A percentile compares a stretch with the other conserved stretches of the same genome.
Conservation (phyloP, 1,139 yeast species). For the Yamadazyma sp. region DNA sequence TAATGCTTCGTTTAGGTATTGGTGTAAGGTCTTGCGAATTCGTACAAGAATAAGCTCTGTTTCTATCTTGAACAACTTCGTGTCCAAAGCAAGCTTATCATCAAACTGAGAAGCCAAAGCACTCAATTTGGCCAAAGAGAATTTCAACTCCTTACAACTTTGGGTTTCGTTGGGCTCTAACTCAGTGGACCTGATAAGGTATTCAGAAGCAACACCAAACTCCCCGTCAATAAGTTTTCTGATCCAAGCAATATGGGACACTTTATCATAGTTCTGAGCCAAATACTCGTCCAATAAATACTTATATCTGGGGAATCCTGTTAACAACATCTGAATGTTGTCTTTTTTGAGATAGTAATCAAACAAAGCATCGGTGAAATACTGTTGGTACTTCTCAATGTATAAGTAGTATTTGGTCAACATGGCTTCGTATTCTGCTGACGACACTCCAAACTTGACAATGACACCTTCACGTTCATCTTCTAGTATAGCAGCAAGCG, state of each 20-base stretch:
- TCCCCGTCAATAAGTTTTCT: slow-evolving; percentile 55
- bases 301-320: slow-evolving; percentile 56
- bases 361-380: slow-evolving; percentile 68
- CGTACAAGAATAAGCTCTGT: slow-evolving; percentile 45
- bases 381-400: slow-evolving; percentile 63
- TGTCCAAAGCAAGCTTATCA: slow-evolving; percentile 16
- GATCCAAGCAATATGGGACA: slow-evolving; percentile 73
- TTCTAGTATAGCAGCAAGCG: slow-evolving; percentile 65
- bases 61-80: slow-evolving; percentile 44
- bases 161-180: slow-evolving; percentile 38
- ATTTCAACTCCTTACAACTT: slow-evolving; percentile 53
- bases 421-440: slow-evolving; percentile 15
- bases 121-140: slow-evolving; percentile 70
- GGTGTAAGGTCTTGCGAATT: slow-evolving; percentile 44
- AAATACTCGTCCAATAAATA: slow-evolving; percentile 55
- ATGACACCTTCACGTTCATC: slow-evolving; percentile 43
- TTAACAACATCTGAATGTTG: slow-evolving; percentile 53
- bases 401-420: slow-evolving; percentile 46
- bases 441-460: slow-evolving; percentile 21
- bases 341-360: slow-evolving; percentile 56
- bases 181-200: slow-evolving; percentile 42
- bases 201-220: slow-evolving; percentile 49
- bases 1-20: slow-evolving; percentile 26
- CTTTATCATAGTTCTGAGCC: slow-evolving; percentile 41
- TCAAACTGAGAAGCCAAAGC: slow-evolving; percentile 28